Evolutionary conservation across 2,329 filamentous ascomycete species (phyloP), one percentile per base, ranked within the genome.

Genomic region (Didymella glomerata): DNA sequence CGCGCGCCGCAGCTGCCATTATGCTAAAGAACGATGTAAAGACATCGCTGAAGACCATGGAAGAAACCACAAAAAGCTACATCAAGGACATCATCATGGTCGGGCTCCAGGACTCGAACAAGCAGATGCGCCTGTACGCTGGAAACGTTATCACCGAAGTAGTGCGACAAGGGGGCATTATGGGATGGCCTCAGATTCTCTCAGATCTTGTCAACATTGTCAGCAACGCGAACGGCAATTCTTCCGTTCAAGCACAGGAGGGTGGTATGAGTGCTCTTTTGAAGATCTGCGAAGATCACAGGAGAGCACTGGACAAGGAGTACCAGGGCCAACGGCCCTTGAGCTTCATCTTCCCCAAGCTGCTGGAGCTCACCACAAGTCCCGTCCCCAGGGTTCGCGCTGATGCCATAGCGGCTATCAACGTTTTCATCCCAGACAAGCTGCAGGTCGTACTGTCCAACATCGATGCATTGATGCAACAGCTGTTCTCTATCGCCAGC

Each of bases 211-310:
- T 98, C 65, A 84, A 87, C 54, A 84, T 96, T 77, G 86, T 96
- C 62, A 85, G 86, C 65, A 96, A 96, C 77, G 80, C 87, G 55
- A 83, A 81, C 45, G 89, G 90, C 40, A 87, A 89, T 63, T 82
- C 88, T 22, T 82, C 91, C 7, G 80, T 85, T 42, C 86, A 91
- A 72, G 88, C 90, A 13, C 93, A 97, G 74, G 94, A 99, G 76
- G 93, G 93, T 61, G 93, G 92, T 68, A 97, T 98, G 90, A 88
- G 91, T 48, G 93, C 95, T 47, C 83, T 99, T 77, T 83, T 90
- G 76, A 98, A 98, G 82, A 93, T 99, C 62, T 99, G 95, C 79
- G 95, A 99, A 79, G 95, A 99, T 79, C 97, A 96, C 80, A 89
- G 87, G 72, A 92, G 90, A 74, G 84, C 92, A 59, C 82, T 99